phyloP scores from a whole-genome alignment of 2,329 filamentous ascomycete genomes.

The Neofusicoccum sp. region DNA sequence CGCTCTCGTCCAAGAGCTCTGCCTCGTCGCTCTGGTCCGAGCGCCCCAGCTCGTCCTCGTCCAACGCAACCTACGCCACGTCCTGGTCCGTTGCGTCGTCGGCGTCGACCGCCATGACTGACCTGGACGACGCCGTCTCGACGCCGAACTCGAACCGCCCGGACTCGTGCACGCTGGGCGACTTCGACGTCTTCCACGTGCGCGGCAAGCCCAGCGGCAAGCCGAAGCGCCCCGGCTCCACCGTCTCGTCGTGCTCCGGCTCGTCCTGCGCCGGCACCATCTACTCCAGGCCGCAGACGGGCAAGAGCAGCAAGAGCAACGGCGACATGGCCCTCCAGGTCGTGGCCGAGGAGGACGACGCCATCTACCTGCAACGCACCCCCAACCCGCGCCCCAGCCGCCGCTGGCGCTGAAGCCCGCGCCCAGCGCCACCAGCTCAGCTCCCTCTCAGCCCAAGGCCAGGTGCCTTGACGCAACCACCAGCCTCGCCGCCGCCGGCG shows the following conservation, averaged over 20 bases:
- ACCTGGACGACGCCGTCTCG: neutral
- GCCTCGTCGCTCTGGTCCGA: conserved; percentile 11
- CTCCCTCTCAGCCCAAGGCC: neutral
- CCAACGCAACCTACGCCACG: conserved; percentile 8
- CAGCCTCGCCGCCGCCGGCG: neutral
- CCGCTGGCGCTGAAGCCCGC: neutral
- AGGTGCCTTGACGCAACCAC: neutral
- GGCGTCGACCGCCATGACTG: conserved; percentile 9
- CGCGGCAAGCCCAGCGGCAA: neutral
- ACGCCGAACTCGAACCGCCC: conserved; percentile 4
- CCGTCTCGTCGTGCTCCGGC: conserved; percentile 5
- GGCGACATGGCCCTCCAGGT: conserved; percentile 9
- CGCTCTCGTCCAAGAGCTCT: conserved; percentile 5
- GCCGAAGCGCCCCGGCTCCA: neutral
- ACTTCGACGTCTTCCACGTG: conserved; percentile 1
- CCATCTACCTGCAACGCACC: conserved; percentile 7
- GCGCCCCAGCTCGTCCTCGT: conserved; percentile 2
- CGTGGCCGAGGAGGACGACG: conserved; percentile 4
- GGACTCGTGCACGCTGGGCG: conserved; percentile 11
- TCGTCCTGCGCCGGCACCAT: conserved; percentile 12
- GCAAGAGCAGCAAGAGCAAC: conserved; percentile 3
- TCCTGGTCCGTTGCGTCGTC: conserved; percentile 7
- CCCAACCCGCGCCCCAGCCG: neutral
- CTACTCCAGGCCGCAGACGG: conserved; percentile 1
- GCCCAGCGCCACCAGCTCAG: neutral